phyloP scores from a whole-genome alignment of 208 protist genomes.

The Strigomonas culicis region DNA sequence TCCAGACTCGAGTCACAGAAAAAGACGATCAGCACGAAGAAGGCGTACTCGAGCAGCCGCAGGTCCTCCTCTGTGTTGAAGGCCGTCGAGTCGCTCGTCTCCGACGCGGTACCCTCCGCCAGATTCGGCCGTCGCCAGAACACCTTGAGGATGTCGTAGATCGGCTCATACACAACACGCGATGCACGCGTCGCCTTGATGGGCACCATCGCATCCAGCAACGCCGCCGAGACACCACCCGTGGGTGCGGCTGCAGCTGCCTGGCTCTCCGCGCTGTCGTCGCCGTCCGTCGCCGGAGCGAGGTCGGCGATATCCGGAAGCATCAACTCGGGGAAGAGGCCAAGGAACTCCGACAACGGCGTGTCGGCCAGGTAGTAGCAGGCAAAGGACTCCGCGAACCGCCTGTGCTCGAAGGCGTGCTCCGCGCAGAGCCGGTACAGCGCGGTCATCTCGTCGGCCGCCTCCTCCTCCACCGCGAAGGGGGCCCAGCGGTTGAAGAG shows the following conservation, averaged over 20 bases:
- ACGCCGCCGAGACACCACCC: too few relatives aligned
- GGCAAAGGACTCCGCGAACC: constrained; percentile 22
- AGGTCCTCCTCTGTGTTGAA: background rate
- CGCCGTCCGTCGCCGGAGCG: background rate
- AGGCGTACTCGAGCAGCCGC: background rate
- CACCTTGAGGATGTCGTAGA: constrained; percentile 17
- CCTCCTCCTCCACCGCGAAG: background rate
- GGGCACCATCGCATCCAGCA: too few relatives aligned
- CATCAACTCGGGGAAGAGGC: constrained; percentile 23
- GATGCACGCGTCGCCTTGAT: background rate
- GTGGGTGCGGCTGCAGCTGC: background rate
- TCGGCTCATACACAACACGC: constrained; percentile 14
- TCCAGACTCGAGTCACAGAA: background rate
- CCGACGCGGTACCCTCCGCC: background rate
- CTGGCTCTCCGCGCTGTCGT: too few relatives aligned
- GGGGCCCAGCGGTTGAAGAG: constrained; percentile 8
- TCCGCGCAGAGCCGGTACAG: constrained; percentile 20
- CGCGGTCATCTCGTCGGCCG: constrained; percentile 6
- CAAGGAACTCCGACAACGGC: constrained; percentile 13
- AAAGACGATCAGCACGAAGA: background rate
- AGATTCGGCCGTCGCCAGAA: background rate
- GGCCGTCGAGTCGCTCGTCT: too few relatives aligned
- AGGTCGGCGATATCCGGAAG: background rate
- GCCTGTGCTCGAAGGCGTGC: constrained; percentile 17
- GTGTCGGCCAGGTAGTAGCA: constrained; percentile 22